phyloP scores from a whole-genome alignment of 192 early-diverging fungal genomes.

The Gonapodya prolifera region DNA sequence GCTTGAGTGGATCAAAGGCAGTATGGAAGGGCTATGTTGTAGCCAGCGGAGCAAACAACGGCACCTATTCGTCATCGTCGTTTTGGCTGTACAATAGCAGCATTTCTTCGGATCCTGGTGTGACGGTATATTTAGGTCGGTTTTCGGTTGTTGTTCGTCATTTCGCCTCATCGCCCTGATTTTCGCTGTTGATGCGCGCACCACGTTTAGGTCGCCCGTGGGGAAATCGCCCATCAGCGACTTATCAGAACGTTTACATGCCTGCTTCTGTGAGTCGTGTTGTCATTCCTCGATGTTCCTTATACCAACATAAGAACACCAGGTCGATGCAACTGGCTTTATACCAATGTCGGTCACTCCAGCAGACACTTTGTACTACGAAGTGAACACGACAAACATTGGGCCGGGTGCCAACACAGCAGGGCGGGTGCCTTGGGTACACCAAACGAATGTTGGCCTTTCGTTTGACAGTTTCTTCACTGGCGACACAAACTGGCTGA shows the following conservation, averaged over 20 bases:
- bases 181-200: no score
- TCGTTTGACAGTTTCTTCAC: background rate
- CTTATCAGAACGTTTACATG: background rate
- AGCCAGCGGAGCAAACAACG: background rate
- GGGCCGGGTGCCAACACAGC: background rate
- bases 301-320: no score
- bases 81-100: background rate
- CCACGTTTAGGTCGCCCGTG: background rate
- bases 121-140: no score
- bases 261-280: background rate
- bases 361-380: background rate
- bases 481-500: background rate
- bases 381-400: background rate
- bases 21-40: background rate
- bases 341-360: background rate
- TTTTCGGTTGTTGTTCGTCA: no score
- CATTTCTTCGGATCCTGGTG: background rate
- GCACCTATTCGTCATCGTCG: background rate
- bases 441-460: background rate
- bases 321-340: background rate
- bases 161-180: no score
- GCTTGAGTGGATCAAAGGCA: background rate
- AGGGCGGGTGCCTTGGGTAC: background rate
- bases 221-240: background rate
- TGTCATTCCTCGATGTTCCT: background rate